phyloP scores from a whole-genome alignment of 768 basidiomycete genomes.

The Hericium erinaceus region DNA sequence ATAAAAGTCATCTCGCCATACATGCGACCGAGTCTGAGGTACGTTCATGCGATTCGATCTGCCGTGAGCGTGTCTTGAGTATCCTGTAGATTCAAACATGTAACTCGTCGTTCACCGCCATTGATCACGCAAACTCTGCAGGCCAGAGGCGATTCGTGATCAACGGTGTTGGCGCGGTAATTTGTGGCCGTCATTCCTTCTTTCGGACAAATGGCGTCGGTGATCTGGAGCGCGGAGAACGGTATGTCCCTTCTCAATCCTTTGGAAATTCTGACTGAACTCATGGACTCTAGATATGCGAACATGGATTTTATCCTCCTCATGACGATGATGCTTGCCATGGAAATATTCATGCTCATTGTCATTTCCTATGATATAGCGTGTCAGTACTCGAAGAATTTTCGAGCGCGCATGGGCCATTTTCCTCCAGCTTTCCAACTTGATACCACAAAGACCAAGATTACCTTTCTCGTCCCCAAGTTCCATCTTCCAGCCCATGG shows the following conservation, averaged over 20 bases:
- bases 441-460: no score
- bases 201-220: not conserved
- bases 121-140: slow-evolving; percentile 2
- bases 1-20: not conserved
- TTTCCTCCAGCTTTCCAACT: not conserved
- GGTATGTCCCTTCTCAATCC: not conserved
- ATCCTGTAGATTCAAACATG: no score
- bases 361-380: slow-evolving; percentile 19
- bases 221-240: not conserved
- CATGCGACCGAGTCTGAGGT: not conserved
- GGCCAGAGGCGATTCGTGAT: not conserved
- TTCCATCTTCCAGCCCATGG: slow-evolving; percentile 20
- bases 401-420: slow-evolving; percentile 1
- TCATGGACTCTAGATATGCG: not conserved
- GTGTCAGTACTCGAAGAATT: slow-evolving; percentile 19
- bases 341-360: not conserved
- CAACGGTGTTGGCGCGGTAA: slow-evolving; percentile 5
- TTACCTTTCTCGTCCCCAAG: not conserved
- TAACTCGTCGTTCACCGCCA: not conserved
- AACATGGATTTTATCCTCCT: not conserved
- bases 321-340: not conserved
- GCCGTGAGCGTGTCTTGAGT: no score
- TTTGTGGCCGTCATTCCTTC: slow-evolving; percentile 1
- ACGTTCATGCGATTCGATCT: not conserved
- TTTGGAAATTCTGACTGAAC: no score